These are phyloP conservation scores for Parietaria judaica DNA, from an alignment of 306 rosid species.

Conservation along the genomic window DNA sequence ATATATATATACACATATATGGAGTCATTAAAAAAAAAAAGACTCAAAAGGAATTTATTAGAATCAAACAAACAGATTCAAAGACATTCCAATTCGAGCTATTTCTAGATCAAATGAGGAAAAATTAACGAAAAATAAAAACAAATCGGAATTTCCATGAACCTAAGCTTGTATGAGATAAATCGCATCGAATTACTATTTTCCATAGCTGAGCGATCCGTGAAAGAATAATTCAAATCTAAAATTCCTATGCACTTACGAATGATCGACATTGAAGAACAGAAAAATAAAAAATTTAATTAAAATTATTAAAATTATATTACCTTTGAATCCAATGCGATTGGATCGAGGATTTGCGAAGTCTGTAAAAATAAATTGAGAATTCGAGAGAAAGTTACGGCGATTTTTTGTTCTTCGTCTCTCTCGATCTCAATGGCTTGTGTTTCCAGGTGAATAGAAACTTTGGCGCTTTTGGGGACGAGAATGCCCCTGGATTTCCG, in stretches of 20 bases:
- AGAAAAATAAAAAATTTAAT: not conserved
- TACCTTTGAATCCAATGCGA: slow-evolving; percentile 6
- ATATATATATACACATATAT: too few relatives aligned
- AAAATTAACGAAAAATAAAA: not conserved
- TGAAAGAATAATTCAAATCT: not conserved
- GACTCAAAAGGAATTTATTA: too few relatives aligned
- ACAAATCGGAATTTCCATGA: too few relatives aligned
- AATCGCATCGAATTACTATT: too few relatives aligned
- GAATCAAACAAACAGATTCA: too few relatives aligned
- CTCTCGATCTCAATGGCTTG: not conserved
- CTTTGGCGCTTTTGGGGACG: slow-evolving; percentile 25
- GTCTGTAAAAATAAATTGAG: not conserved
- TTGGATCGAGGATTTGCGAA: too few relatives aligned
- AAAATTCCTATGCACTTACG: not conserved
- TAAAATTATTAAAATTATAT: not conserved
- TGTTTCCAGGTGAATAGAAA: slow-evolving; percentile 7
- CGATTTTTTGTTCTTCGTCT: not conserved
- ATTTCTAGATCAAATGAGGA: too few relatives aligned
- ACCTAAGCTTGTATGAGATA: too few relatives aligned
- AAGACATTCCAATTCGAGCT: too few relatives aligned
- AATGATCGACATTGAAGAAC: not conserved
- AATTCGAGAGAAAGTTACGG: slow-evolving; percentile 3
- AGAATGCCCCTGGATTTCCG: slow-evolving; percentile 25
- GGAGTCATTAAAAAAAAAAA: not conserved
- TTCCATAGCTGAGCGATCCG: not conserved